Evolutionary conservation across 352 stramenopile species (phyloP), one percentile per base, ranked within the genome.

Genomic region (Phytophthora pseudosyringae): DNA sequence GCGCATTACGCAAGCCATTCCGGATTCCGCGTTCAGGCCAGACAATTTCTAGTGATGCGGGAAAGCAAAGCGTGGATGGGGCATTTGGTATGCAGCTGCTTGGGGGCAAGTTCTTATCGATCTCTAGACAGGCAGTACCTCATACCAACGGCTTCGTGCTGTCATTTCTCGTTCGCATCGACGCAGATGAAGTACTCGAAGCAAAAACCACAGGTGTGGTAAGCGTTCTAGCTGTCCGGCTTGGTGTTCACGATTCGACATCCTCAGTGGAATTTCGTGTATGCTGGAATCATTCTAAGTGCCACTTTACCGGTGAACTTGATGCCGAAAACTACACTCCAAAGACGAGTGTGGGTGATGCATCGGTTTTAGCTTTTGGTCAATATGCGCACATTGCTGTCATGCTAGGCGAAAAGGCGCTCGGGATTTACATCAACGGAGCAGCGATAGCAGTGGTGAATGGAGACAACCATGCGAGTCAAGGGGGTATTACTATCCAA

Each of bases 1-100:
- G 70, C 32, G 66, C 79, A 6, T 53, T 89, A 38, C 70, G 69
- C 15, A 93, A 93, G 29, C 82, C 82, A 15, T 93, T 91, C 33
- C 55, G 51, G 15, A 82, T 91, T 57, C 67, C 75, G 0, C 59
- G 62, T 35, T 39, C 33, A 33, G 47, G 32, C 4, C 25, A 43
- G 15, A 16, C 4, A n/a, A 45, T 55, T 3, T 32, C 67, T 18
- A 49, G 40, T 12, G 48, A 50, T 6, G 41, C 10, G 47, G 16
- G 16, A 36, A 51, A 35, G 15, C 53, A 46, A 28, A 43, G 18
- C 9, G 54, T 63, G 25, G 49, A 59, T 53, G 39, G 18, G 26
- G 40, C 65, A 2, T 78, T 65, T 43, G 80, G 76, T 1, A 46
- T 88, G 57, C 78, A 90, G 41, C 25, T 93, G 16, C 35, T 77